Evolutionary conservation across 768 basidiomycete species (phyloP).

Genomic region (Tylopilus sp.): DNA sequence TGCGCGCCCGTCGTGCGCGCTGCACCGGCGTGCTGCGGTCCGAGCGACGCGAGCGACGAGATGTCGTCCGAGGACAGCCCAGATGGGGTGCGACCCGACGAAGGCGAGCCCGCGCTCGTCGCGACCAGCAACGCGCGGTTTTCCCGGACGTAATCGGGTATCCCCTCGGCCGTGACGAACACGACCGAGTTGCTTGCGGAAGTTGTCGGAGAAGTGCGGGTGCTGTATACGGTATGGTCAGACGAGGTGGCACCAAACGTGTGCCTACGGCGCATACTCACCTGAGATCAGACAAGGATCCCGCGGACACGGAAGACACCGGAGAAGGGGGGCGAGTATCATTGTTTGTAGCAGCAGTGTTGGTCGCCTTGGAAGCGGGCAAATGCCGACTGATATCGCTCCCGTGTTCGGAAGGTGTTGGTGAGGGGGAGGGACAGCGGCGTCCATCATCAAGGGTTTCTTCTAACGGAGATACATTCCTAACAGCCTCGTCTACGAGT

Average conservation of each 20-base stretch:
- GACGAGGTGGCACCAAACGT: neutral
- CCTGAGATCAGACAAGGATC: slow-evolving; percentile 17
- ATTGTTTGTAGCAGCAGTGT: neutral
- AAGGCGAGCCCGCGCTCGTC: slow-evolving; percentile 25
- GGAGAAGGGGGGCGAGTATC: slow-evolving; percentile 12
- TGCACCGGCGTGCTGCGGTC: no score
- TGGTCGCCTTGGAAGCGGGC: neutral
- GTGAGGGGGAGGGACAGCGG: slow-evolving; percentile 17
- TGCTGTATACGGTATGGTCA: neutral
- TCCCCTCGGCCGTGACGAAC: slow-evolving; percentile 28
- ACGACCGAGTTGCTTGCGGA: slow-evolving; percentile 26
- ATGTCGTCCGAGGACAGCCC: slow-evolving; percentile 22
- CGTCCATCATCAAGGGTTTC: neutral
- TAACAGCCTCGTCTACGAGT: neutral
- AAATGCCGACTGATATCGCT: slow-evolving; percentile 12
- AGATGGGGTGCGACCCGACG: slow-evolving; percentile 16
- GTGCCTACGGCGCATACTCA: neutral
- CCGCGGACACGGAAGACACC: slow-evolving; percentile 8
- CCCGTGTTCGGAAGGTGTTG: slow-evolving; percentile 28
- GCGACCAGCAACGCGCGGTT: slow-evolving; percentile 31
- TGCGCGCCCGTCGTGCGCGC: no score
- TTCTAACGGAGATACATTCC: neutral
- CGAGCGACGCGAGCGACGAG: slow-evolving; percentile 25
- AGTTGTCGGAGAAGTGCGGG: neutral
- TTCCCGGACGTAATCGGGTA: slow-evolving; percentile 30